Base-by-base conservation (phyloP, 2,329 filamentous ascomycete species). In the Hypoxylon sp. region DNA sequence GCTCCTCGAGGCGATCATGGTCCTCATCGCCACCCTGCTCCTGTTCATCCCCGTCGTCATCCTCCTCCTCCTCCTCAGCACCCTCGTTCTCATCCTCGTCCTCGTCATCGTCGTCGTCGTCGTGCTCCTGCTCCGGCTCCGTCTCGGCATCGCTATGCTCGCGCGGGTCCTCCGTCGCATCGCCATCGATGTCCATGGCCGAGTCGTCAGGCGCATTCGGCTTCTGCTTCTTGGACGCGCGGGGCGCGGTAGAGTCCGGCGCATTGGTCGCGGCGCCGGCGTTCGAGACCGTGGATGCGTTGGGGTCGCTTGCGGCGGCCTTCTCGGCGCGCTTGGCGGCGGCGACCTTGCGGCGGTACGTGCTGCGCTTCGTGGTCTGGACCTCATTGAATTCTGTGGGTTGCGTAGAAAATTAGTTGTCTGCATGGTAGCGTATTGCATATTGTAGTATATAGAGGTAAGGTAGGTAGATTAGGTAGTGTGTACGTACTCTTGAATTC, bases 331-430 rank as follows among this genome's bases (percentile, higher is more conserved):
- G 81, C 79, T 91, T 92, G 58, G 89, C 87, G 58, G 89, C 90
- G 36, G 89, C 89, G 17, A 90, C 87, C 74, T 90, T 91, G 73
- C 89, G 87, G 57, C 90, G 87, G 80, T 93, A 92, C 14, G 86
- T 88, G 72, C 90, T 93, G 57, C 91, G 89, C 80, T 94, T 94
- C 62, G 90, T 89, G 19, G 90, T 88, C 77, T 93, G 90, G 63
- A 90, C 87, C 69, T 90, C 86, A 75, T 89, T 92, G 83, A 92
- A 93, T 77, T 92, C 90, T 91, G 28, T 10, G 30, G 23, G 21
- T 59, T 46, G 19, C 17, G 30, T 10, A 41, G n/a, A 50, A 34
- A 50, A 19, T 71, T 51, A 68, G 58, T 36, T 25, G 30, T 21
- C 38, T n/a, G 7, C 51, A 17, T 23, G 6, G 6, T 10, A 43